Evolutionary conservation across 805 yeast genomes (phyloP), one percentile per base, ranked within the genome.

Genomic region (Kuraishia hungarica): DNA sequence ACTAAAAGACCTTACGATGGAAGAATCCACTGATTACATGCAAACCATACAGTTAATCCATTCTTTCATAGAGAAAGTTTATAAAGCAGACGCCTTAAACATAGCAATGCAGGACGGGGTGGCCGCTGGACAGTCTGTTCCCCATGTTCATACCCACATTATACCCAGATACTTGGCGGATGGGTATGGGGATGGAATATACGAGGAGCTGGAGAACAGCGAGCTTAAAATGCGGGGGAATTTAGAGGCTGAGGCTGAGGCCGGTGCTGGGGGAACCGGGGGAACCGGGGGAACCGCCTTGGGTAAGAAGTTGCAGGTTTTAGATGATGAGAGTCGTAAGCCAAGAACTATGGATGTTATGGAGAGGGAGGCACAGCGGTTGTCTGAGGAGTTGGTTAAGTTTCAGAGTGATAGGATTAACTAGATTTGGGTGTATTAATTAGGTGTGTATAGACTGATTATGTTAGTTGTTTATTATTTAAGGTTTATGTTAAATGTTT

Each of bases 51-150:
- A 89, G 60, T 64, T 79, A 51, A 77, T 94, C 0, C 84, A 90
- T 58, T 70, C 72, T 54, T 86, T 91, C 59, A 83, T 94, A 17
- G 84, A 79, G 59, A 64, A 75, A 56, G 72, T 77, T 13, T 94
- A 84, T 67, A 77, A 83, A 39, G 96, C 97, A 1, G 96, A 92
- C 61, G 76, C 96, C 1, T 65, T 91, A 57, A 96, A 96, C 65
- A 78, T 94, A 47, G 93, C 97, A 11, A 89, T 96, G 57, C 99
- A 94, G 67, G 99, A 94, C 67, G 99, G 99, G 0, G 88, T 91
- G 0, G 90, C 90, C 52, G 93, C 97, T 1, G 99, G 99, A 2
- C 99, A 94, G 67, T 82, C 92, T n/a, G 85, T 94, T 1, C 96
- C 97, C 4, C 99, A 94, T 69, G 77, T 93, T 28, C 99, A 94